Conservation (phyloP, 1,284 basidiomycete genomes). For the Stereum hirsutum region DNA sequence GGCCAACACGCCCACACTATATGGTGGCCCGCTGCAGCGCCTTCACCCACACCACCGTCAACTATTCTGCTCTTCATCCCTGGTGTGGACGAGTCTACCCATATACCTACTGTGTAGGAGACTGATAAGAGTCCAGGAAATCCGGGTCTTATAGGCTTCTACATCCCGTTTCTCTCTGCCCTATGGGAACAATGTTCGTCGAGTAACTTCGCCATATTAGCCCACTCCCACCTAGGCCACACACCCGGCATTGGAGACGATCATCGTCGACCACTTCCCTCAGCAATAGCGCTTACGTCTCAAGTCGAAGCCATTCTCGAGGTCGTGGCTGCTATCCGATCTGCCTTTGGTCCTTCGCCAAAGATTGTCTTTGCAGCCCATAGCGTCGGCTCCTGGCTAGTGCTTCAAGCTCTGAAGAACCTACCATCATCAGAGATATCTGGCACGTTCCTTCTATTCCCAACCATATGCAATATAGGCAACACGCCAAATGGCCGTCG, state of each 20-base stretch:
- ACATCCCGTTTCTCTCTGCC: constrained; percentile 42
- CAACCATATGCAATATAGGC: constrained; percentile 45
- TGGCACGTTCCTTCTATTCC: constrained; percentile 44
- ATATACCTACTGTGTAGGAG: neutral
- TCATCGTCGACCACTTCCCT: constrained; percentile 10
- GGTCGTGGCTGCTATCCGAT: constrained; percentile 33
- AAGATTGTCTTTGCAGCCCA: constrained; percentile 44
- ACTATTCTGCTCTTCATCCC: constrained; percentile 46
- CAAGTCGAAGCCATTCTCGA: constrained; percentile 42
- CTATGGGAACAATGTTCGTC: constrained; percentile 27
- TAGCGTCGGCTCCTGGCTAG: constrained; percentile 54
- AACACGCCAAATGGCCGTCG: constrained; percentile 44
- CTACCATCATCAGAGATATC: constrained; percentile 26
- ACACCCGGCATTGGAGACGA: constrained; percentile 21
- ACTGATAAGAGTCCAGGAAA: constrained; percentile 32
- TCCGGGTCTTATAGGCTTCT: constrained; percentile 51
- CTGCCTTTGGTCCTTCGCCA: constrained; percentile 23
- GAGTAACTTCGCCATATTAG: constrained; percentile 35
- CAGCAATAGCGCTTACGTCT: constrained; percentile 24
- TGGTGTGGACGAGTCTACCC: constrained; percentile 25
- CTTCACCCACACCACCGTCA: constrained; percentile 17
- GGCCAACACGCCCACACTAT: constrained; percentile 35
- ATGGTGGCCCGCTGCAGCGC: constrained; percentile 36
- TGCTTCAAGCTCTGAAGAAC: constrained; percentile 48
- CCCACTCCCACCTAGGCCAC: constrained; percentile 45